A percentile compares a stretch with the other conserved stretches of the same genome.
Conservation (phyloP, 169 alveolate genomes). For the Besnoitia besnoiti region DNA sequence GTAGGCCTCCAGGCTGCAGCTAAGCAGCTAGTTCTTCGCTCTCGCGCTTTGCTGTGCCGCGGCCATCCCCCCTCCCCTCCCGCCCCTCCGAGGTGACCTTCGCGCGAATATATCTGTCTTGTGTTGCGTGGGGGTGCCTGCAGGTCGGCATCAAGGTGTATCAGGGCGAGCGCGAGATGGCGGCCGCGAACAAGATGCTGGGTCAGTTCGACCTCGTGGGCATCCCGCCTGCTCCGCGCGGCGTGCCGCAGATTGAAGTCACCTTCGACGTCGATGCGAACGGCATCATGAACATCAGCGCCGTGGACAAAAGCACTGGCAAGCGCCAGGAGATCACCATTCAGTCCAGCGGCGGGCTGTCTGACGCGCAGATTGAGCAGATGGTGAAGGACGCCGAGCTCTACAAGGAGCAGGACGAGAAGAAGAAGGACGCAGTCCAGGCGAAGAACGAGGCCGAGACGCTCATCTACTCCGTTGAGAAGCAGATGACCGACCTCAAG, state of each 20-base stretch:
- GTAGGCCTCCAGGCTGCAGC: too few species aligned
- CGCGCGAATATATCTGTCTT: too few species aligned
- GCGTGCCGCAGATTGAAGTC: conserved; percentile 84
- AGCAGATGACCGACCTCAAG: conserved; percentile 87
- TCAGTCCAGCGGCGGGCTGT: conserved; percentile 96
- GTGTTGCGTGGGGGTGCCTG: too few species aligned
- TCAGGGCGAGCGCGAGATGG: conserved; percentile 99
- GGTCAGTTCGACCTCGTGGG: conserved; percentile 98
- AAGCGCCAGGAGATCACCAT: conserved; percentile 95
- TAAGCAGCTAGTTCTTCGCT: too few species aligned
- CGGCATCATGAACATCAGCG: conserved; percentile 97
- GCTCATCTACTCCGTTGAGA: conserved; percentile 88
- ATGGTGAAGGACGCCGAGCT: conserved; percentile 98
- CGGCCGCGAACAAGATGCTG: conserved; percentile 95
- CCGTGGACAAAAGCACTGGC: conserved; percentile 97
- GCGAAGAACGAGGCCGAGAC: conserved; percentile 95
- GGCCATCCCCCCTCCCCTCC: too few species aligned
- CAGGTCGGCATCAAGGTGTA: conserved; percentile 97
- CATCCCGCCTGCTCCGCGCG: conserved; percentile 98
- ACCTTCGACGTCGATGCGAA: conserved; percentile 98
- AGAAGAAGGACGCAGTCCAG: conserved; percentile 91
- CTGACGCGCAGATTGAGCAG: conserved; percentile 92
- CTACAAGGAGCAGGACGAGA: conserved; percentile 91
- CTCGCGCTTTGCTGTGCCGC: too few species aligned
- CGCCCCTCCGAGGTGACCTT: too few species aligned